These are phyloP conservation scores for Daucus carota DNA, from an alignment of 129 eudicot species.

Conservation along the genomic window DH1_v3.0 NC_030385.2:2006501-2007000, in stretches of 20 bases:
- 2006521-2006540: too few relatives aligned
- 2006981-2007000: slow-evolving; percentile 8
- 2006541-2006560: too few relatives aligned
- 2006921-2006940: slow-evolving; percentile 96
- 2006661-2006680: background rate
- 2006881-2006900: slow-evolving; percentile 78
- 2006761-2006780: background rate
- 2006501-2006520: too few relatives aligned
- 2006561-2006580: too few relatives aligned
- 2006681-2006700: background rate
- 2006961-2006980: background rate
- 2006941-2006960: slow-evolving; percentile 15
- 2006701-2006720: background rate
- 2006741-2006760: background rate
- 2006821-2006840: background rate
- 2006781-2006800: background rate
- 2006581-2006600: background rate
- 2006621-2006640: background rate
- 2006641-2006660: background rate
- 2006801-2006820: background rate
- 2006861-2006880: slow-evolving; percentile 95
- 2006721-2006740: background rate
- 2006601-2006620: background rate
- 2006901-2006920: slow-evolving; percentile 89
- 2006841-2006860: background rate